A percentile compares a stretch with the other conserved stretches of the same genome.
phyloP scores from a whole-genome alignment of 106 monocot genomes.

The Triglochin maritima region DNA sequence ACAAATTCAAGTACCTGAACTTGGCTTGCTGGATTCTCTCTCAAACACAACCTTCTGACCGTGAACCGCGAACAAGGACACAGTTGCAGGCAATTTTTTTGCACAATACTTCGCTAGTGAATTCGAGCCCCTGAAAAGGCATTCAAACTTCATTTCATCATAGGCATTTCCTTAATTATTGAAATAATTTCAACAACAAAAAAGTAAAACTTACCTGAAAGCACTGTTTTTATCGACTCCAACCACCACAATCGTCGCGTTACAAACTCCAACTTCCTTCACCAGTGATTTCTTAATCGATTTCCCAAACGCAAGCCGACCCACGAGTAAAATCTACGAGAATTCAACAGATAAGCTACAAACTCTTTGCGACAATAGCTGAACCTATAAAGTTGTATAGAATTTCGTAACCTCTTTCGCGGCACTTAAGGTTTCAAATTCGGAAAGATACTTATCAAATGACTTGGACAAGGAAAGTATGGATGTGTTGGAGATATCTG shows the following conservation, averaged over 20 bases:
- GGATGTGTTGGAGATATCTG: conserved; percentile 26
- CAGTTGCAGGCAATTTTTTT: conserved; percentile 53
- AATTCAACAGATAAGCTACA: not conserved
- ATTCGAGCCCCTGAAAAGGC: conserved; percentile 43
- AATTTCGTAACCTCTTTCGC: conserved; percentile 25
- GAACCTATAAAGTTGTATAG: not conserved
- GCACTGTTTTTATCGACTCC: conserved; percentile 41
- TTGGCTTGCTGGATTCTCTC: conserved; percentile 13
- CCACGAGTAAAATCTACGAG: conserved; percentile 54
- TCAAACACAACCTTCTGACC: conserved; percentile 49
- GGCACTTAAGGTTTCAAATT: conserved; percentile 34
- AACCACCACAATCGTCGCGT: conserved; percentile 48
- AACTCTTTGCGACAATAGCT: not conserved
- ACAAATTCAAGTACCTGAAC: conserved; percentile 18
- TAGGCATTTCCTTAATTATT: not conserved
- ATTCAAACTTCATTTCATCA: conserved; percentile 1
- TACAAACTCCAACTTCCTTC: conserved; percentile 54
- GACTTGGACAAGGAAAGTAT: conserved; percentile 28
- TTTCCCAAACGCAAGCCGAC: conserved; percentile 47
- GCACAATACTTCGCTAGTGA: conserved; percentile 69
- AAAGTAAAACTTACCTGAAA: conserved; percentile 42
- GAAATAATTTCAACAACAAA: not conserved
- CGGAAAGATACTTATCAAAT: conserved; percentile 40
- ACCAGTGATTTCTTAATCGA: conserved; percentile 54
- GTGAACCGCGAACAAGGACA: conserved; percentile 47